Conservation (phyloP, 495 filamentous ascomycete species). For the Aspergillus olivimuriae region DNA sequence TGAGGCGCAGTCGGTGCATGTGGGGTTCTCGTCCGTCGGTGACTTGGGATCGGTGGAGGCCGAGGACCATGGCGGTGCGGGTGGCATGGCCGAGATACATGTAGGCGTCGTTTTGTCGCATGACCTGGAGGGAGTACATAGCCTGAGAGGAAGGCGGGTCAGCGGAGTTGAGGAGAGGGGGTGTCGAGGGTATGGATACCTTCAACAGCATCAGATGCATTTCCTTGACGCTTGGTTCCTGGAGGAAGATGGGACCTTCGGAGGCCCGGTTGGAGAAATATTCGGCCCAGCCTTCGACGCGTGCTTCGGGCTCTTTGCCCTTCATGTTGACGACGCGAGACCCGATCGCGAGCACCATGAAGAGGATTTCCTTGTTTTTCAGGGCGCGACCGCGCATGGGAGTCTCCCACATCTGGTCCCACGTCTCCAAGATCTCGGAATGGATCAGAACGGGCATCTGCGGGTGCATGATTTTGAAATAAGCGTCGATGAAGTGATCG, state of each 20-base stretch:
- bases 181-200: not conserved
- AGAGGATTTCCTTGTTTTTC: constrained; percentile 10
- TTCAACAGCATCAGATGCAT: constrained; percentile 12
- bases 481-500: constrained; percentile 7
- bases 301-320: not conserved
- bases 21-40: constrained; percentile 7
- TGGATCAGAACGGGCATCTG: constrained; percentile 9
- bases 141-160: not conserved
- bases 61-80: constrained; percentile 6
- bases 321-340: constrained; percentile 6
- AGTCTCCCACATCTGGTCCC: constrained; percentile 11
- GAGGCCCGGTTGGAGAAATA: constrained; percentile 8
- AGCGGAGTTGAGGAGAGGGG: too few species aligned
- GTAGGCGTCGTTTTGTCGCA: constrained; percentile 12
- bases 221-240: constrained; percentile 7
- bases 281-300: constrained; percentile 9
- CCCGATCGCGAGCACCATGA: constrained; percentile 10
- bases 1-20: constrained; percentile 8
- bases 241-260: constrained; percentile 8
- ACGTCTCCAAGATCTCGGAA: constrained; percentile 5
- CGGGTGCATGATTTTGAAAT: constrained; percentile 9
- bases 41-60: constrained; percentile 8
- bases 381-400: constrained; percentile 6
- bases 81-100: constrained; percentile 11
- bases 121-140: constrained; percentile 9